Base-by-base conservation (phyloP, 495 filamentous ascomycete species). In the Clohesyomyces aquaticus region DNA sequence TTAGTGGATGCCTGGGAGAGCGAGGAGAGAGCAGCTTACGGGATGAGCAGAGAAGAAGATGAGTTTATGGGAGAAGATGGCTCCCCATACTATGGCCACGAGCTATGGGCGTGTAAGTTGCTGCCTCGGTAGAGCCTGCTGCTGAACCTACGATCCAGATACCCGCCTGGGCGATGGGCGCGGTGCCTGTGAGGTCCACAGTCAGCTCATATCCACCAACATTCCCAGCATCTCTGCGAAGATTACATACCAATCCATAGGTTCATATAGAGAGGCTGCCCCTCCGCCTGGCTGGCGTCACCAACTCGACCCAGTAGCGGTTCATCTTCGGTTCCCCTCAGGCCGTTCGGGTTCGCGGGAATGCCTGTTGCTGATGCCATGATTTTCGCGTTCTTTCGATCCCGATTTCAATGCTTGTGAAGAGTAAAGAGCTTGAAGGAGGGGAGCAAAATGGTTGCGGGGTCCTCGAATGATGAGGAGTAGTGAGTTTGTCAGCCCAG, bases 1-100 rank as follows among this genome's bases (percentile, higher is more conserved):
- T 54, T 63, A 55, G 55, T 46, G 26, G 21, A 43, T 50, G 8
- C 14, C 32, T 45, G 42, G n/a, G 32, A 48, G 2, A 19, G 10
- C 32, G 12, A 55, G 12, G 35, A 25, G 10, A 14, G 47, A 12
- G 27, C 48, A n/a, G 71, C 80, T 67, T 76, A 87, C 85, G 8
- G 93, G 93, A 77, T 98, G 93, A 0, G 88, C 82, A 3, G 90
- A 88, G 78, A 98, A 93, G 58, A 96, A 80, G 0, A 88, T 83
- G 29, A 89, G 67, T 19, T 81, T 78, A 28, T 85, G 76, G 25
- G 83, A 80, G 72, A 96, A 84, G 66, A 96, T 80, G 59, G 80
- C 82, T 27, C 85, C 83, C 88, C 88, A 95, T 66, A 96, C 79
- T 26, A 90, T 81, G 19, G 81, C 83, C 26, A 84, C 78, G 49